phyloP scores from a whole-genome alignment of 2,329 filamentous ascomycete species.

The Aulographum hederae region DNA sequence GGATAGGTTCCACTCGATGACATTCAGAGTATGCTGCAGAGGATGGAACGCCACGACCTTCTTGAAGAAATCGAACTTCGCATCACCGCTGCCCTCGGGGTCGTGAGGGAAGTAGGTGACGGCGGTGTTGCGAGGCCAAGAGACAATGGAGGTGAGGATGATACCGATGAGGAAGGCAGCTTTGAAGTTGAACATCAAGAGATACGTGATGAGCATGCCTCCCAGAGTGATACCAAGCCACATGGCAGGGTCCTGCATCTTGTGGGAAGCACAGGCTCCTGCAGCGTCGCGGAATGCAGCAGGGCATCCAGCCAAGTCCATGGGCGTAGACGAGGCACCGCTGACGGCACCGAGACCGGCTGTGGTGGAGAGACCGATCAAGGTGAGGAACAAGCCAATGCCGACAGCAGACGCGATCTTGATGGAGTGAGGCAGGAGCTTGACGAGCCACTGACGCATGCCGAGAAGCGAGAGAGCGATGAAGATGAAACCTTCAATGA shows the following conservation, averaged over 20 bases:
- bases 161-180: constrained; percentile 74
- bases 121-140: constrained; percentile 60
- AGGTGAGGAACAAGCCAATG: constrained; percentile 64
- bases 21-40: constrained; percentile 50
- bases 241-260: constrained; percentile 69
- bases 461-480: constrained; percentile 61
- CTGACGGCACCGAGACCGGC: constrained; percentile 68
- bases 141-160: constrained; percentile 66
- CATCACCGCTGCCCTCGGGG: constrained; percentile 35
- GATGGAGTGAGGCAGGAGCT: constrained; percentile 63
- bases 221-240: constrained; percentile 83
- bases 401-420: constrained; percentile 75
- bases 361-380: constrained; percentile 59
- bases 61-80: constrained; percentile 68
- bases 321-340: constrained; percentile 44
- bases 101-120: constrained; percentile 70
- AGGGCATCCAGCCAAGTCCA: constrained; percentile 60
- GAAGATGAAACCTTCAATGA: constrained; percentile 77
- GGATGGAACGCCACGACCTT: constrained; percentile 66
- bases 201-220: constrained; percentile 58
- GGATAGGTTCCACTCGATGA: constrained; percentile 54
- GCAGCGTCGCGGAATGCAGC: constrained; percentile 25
- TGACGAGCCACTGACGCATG: constrained; percentile 73
- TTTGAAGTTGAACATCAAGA: constrained; percentile 75
- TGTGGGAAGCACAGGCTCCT: constrained; percentile 46